Evolutionary conservation across 768 basidiomycete species (phyloP).

Genomic region (Gyrodon lividus): DNA sequence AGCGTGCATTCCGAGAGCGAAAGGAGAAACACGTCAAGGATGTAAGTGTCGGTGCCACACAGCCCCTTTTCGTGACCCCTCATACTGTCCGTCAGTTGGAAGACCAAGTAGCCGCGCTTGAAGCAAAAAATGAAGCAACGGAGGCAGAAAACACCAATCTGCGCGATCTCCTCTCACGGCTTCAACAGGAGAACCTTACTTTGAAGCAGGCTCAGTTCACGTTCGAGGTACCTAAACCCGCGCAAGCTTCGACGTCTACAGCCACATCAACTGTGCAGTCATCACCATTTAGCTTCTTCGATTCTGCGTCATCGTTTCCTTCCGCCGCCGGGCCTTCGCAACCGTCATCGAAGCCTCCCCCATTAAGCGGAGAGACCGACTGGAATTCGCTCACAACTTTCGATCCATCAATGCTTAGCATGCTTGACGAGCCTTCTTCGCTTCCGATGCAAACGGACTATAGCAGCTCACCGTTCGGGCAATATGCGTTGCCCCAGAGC

Average conservation of each 20-base stretch:
- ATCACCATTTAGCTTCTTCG: slow-evolving; percentile 28
- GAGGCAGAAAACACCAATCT: slow-evolving; percentile 85
- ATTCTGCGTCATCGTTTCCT: slow-evolving; percentile 20
- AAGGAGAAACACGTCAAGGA: slow-evolving; percentile 98
- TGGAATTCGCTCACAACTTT: slow-evolving; percentile 69
- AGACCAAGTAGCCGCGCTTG: slow-evolving; percentile 84
- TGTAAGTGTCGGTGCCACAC: slow-evolving; percentile 48
- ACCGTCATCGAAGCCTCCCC: slow-evolving; percentile 25
- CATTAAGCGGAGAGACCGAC: slow-evolving; percentile 39
- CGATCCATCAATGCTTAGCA: slow-evolving; percentile 63
- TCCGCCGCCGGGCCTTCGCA: slow-evolving; percentile 30
- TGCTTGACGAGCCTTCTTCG: slow-evolving; percentile 63
- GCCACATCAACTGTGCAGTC: slow-evolving; percentile 21
- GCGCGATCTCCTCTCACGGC: slow-evolving; percentile 75
- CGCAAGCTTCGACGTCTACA: slow-evolving; percentile 20
- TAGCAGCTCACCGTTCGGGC: slow-evolving; percentile 45
- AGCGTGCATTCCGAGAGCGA: slow-evolving; percentile 94
- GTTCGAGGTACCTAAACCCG: slow-evolving; percentile 66
- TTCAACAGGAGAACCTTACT: slow-evolving; percentile 84
- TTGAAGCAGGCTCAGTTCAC: slow-evolving; percentile 85
- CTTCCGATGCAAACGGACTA: slow-evolving; percentile 61
- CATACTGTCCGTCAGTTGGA: slow-evolving; percentile 59
- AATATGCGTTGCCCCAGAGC: slow-evolving; percentile 42
- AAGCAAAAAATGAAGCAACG: slow-evolving; percentile 74
- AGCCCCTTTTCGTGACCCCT: slow-evolving; percentile 7